Percentiles rank a stretch among this genome's conserved stretches.
These are phyloP conservation scores for Alternaria sp. DNA, from an alignment of 2,329 filamentous ascomycete species.

Conservation along the genomic window DNA sequence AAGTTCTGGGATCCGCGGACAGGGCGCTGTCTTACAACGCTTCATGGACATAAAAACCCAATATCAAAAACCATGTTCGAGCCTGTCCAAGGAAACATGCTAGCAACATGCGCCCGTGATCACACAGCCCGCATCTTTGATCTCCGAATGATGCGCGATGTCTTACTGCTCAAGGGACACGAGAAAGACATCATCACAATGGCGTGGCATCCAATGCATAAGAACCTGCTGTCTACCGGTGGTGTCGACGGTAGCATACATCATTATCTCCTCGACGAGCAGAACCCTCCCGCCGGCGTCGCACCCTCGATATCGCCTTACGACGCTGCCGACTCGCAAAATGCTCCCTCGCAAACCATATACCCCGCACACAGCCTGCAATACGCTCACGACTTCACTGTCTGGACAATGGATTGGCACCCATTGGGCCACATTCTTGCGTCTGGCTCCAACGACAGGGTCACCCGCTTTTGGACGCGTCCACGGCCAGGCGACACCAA, in stretches of 20 bases:
- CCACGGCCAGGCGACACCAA: slow-evolving; percentile 86
- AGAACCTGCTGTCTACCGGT: slow-evolving; percentile 87
- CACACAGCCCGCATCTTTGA: slow-evolving; percentile 94
- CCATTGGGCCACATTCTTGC: slow-evolving; percentile 94
- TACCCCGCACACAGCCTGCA: slow-evolving; percentile 87
- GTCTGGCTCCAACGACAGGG: slow-evolving; percentile 94
- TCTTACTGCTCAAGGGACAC: slow-evolving; percentile 89
- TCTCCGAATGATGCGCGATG: slow-evolving; percentile 97
- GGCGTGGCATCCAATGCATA: slow-evolving; percentile 92
- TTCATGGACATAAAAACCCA: slow-evolving; percentile 97
- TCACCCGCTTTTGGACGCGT: slow-evolving; percentile 96
- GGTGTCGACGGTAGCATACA: slow-evolving; percentile 88
- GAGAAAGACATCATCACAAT: slow-evolving; percentile 95
- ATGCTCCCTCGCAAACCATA: slow-evolving; percentile 86
- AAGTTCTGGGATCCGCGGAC: slow-evolving; percentile 98
- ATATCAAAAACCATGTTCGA: slow-evolving; percentile 94
- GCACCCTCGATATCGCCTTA: slow-evolving; percentile 80
- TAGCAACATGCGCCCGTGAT: slow-evolving; percentile 92
- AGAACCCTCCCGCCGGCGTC: slow-evolving; percentile 80
- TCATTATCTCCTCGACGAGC: slow-evolving; percentile 96
- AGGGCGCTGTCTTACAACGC: slow-evolving; percentile 86
- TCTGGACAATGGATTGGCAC: slow-evolving; percentile 99
- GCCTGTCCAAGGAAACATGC: slow-evolving; percentile 79
- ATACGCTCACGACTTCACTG: slow-evolving; percentile 91
- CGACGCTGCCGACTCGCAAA: slow-evolving; percentile 80